Percentiles rank a stretch among this genome's conserved stretches.
Evolutionary conservation across 225 moss, liverwort and hornwort species (phyloP).

Genomic region (Anthoceros angustus): DNA sequence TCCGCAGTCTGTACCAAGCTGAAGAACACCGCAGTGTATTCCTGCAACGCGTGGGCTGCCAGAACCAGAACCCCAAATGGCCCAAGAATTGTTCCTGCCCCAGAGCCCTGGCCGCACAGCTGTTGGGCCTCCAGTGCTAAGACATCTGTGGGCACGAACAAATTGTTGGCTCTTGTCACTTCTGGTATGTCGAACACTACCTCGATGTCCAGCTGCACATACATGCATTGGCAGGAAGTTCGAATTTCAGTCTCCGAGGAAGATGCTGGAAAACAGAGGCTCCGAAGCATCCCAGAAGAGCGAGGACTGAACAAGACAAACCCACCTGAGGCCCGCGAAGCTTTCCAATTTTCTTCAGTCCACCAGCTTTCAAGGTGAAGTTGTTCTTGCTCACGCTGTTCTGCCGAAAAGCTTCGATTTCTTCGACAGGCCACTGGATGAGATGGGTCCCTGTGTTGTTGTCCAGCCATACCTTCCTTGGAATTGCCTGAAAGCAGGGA

Average conservation of each 20-base stretch:
- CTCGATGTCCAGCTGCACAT: slow-evolving; percentile 6
- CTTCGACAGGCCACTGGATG: slow-evolving; percentile 3
- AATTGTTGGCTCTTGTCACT: not conserved
- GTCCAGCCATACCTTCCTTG: slow-evolving; percentile 5
- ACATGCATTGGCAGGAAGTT: not conserved
- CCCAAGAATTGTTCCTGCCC: not conserved
- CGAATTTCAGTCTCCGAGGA: not conserved
- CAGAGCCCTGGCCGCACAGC: not conserved
- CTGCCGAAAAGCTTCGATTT: not conserved
- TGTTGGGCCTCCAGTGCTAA: not conserved
- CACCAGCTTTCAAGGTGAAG: not conserved
- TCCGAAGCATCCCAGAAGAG: too few species aligned
- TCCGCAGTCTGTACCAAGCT: not conserved
- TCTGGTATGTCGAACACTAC: not conserved
- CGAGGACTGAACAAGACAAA: not conserved
- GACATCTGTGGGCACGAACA: not conserved
- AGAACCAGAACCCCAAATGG: slow-evolving; percentile 11
- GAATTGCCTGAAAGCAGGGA: not conserved
- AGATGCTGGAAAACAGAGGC: too few species aligned
- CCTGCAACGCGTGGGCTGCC: slow-evolving; percentile 6
- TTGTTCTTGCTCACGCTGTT: not conserved
- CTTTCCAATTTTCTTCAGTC: not conserved
- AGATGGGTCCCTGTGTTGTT: not conserved
- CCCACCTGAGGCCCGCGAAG: not conserved
- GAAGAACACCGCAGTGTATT: slow-evolving; percentile 10